Evolutionary conservation across 2,329 filamentous ascomycete genomes (phyloP).

Genomic region (Penicillium griseofulvum): DNA sequence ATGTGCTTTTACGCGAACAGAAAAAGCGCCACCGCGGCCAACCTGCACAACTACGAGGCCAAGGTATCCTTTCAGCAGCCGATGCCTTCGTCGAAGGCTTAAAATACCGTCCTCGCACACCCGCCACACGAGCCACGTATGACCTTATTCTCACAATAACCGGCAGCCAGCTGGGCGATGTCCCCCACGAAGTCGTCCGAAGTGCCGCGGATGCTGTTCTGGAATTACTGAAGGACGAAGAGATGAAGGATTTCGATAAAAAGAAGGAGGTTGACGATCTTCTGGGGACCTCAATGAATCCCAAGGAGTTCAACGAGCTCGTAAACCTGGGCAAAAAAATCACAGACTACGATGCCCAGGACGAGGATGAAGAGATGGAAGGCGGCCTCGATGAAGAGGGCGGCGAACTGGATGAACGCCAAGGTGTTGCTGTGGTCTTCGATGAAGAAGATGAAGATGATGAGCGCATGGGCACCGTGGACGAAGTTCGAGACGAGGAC

Average conservation of each 20-base stretch:
- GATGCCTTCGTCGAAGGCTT: constrained; percentile 89
- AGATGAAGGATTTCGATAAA: constrained; percentile 95
- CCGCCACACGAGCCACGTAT: constrained; percentile 87
- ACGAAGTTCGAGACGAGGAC: constrained; percentile 82
- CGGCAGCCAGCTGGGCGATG: constrained; percentile 83
- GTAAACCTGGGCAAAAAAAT: constrained; percentile 98
- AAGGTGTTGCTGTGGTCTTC: constrained; percentile 97
- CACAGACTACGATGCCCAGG: constrained; percentile 94
- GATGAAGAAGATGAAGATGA: constrained; percentile 89
- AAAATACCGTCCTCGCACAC: constrained; percentile 85
- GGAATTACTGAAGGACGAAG: constrained; percentile 91
- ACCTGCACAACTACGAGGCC: constrained; percentile 65
- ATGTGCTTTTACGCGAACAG: constrained; percentile 79
- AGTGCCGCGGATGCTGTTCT: constrained; percentile 91
- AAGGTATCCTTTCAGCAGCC: constrained; percentile 76
- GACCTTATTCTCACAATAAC: constrained; percentile 92
- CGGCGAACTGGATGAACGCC: constrained; percentile 82
- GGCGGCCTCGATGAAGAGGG: constrained; percentile 66
- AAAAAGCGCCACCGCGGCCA: constrained; percentile 79
- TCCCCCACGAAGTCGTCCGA: constrained; percentile 83
- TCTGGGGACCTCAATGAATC: constrained; percentile 73
- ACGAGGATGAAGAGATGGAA: constrained; percentile 86
- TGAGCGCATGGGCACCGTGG: constrained; percentile 70
- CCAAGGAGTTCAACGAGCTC: constrained; percentile 94
- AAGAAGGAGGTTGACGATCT: constrained; percentile 97